phyloP scores from a whole-genome alignment of 805 yeast genomes.

The Vanderwaltozyma verrucispora region DNA sequence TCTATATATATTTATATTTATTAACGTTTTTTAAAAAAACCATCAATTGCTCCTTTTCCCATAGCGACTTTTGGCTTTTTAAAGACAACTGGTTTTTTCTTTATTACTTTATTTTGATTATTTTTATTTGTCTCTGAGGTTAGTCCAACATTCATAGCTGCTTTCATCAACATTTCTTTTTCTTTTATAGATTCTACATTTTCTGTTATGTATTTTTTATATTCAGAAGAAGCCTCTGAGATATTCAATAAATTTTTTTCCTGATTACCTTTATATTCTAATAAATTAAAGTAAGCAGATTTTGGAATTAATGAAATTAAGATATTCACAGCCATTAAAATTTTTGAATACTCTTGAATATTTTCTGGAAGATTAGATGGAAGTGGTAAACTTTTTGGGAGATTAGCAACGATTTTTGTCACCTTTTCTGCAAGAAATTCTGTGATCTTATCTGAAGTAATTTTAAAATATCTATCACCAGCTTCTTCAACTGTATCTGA shows the following conservation, averaged over 20 bases:
- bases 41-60: conserved; percentile 62
- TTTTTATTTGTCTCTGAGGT: conserved; percentile 8
- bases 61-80: conserved; percentile 37
- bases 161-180: conserved; percentile 24
- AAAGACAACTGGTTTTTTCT: conserved; percentile 21
- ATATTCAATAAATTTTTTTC: conserved; percentile 10
- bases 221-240: conserved; percentile 23
- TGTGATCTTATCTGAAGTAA: conserved; percentile 32
- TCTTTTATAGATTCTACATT: conserved; percentile 14
- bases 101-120: conserved; percentile 15
- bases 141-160: conserved; percentile 24
- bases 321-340: conserved; percentile 30
- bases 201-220: conserved; percentile 22
- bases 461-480: conserved; percentile 37
- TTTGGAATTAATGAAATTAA: conserved; percentile 41
- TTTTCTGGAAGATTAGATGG: conserved; percentile 23
- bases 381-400: conserved; percentile 31
- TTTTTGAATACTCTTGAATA: conserved; percentile 30
- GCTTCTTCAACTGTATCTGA: conserved; percentile 35
- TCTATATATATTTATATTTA: neutral
- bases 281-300: conserved; percentile 26
- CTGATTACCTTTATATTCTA: conserved; percentile 8
- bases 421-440: conserved; percentile 33
- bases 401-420: conserved; percentile 23
- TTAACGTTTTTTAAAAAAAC: conserved; percentile 43